A percentile compares a stretch with the other conserved stretches of the same genome.
phyloP scores from a whole-genome alignment of 345 rosid species.

The Boechera divaricarpa region DNA sequence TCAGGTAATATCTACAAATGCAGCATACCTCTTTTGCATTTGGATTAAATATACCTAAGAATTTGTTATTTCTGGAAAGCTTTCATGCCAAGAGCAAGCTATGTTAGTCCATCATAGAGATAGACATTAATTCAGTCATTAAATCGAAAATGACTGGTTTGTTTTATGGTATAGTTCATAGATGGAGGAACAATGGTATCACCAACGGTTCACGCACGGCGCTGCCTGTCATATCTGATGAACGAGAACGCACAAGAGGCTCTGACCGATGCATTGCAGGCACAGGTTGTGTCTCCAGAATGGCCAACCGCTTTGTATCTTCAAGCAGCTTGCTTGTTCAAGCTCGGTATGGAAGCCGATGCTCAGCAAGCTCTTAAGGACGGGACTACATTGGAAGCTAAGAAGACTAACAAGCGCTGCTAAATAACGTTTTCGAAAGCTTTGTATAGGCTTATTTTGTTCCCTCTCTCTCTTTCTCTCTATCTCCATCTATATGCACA shows the following conservation, averaged over 20 bases:
- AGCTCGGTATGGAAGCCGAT: slow-evolving; percentile 90
- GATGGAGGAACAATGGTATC: slow-evolving; percentile 97
- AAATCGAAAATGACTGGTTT: neutral
- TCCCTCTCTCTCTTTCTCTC: neutral
- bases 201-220: slow-evolving; percentile 87
- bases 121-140: slow-evolving; percentile 2
- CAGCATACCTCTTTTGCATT: neutral
- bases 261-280: slow-evolving; percentile 87
- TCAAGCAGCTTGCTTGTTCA: slow-evolving; percentile 86
- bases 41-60: neutral
- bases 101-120: neutral
- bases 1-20: slow-evolving; percentile 53
- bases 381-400: slow-evolving; percentile 75
- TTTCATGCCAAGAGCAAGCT: slow-evolving; percentile 12
- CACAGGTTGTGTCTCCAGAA: slow-evolving; percentile 83
- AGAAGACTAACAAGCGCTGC: slow-evolving; percentile 52
- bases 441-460: slow-evolving; percentile 44
- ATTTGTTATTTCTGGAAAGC: neutral
- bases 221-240: slow-evolving; percentile 84
- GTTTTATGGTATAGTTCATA: slow-evolving; percentile 62
- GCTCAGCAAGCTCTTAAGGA: slow-evolving; percentile 87
- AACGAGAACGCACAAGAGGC: slow-evolving; percentile 77
- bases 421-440: slow-evolving; percentile 9
- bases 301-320: slow-evolving; percentile 92
- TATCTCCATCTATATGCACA: slow-evolving; percentile 6